Base-by-base conservation (phyloP, 179 eudicot species). In the Actinidia chinensis region DNA sequence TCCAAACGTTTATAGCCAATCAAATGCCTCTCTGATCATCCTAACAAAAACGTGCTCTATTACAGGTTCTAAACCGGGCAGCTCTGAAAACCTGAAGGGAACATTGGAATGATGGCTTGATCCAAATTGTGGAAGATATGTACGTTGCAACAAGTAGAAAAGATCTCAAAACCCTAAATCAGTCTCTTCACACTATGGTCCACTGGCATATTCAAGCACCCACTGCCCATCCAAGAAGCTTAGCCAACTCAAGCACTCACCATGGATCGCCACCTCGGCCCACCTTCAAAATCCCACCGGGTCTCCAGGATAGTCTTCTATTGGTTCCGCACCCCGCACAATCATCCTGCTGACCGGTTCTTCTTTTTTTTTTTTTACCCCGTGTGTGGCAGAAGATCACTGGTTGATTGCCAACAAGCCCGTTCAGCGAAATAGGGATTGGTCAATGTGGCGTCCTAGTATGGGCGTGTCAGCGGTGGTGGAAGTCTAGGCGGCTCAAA, bases 181-280 rank as follows among this genome's bases (percentile, higher is more conserved):
- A 76, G 40, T 73, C 46, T 84, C 17, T 23, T 77, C 20, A 84
- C 87, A 56, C 55, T 82, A 7, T 84, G 87, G 83, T 68, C 85
- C 5, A 64, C 79, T 14, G 80, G 82, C 5, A 76, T 82, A 20
- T 54, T 84, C 59, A 23, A 10, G 74, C 84, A 81, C 84, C 74
- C 82, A 50, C 48, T 81, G 2, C 78, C 71, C 6, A 52, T 81
- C 71, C 78, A 75, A 77, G n/a, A 58, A 81, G 86, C 79, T 23
- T 80, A 22, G 60, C 61, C 28, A 74, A 58, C 73, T 44, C 86
- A 81, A 81, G 84, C 84, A 9, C 76, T 84, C 65, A 46, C 59
- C 42, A 78, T 81, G 77, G 81, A 81, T 52, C 75, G 84, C 51
- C 73, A 64, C 66, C 28, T 80, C 8, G 82, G 77, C 1, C 54